Evolutionary conservation across 495 filamentous ascomycete genomes (phyloP).

Genomic region (Immersiella caudata): DNA sequence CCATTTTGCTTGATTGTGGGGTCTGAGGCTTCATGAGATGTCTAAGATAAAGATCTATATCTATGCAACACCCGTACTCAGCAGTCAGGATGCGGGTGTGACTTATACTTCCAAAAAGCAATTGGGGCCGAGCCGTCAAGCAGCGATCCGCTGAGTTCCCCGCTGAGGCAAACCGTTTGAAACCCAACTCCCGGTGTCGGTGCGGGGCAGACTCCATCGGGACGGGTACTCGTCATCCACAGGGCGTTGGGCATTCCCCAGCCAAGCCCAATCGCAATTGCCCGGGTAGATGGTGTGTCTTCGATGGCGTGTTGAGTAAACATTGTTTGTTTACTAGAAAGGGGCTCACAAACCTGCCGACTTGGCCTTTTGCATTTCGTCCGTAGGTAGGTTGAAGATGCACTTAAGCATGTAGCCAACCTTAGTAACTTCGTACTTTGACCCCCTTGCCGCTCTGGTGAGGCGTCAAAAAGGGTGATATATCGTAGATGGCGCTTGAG

Average conservation of each 20-base stretch:
- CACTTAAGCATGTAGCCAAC: no score
- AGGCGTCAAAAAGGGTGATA: no score
- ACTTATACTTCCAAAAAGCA: not conserved
- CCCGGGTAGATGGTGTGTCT: not conserved
- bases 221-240: slow-evolving; percentile 9
- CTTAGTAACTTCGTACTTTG: no score
- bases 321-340: not conserved
- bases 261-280: not conserved
- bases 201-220: slow-evolving; percentile 7
- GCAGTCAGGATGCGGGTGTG: no score
- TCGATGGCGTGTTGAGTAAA: not conserved
- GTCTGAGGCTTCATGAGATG: not conserved
- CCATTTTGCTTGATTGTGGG: slow-evolving; percentile 4
- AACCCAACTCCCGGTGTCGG: not conserved
- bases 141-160: not conserved
- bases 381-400: no score
- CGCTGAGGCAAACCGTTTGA: not conserved
- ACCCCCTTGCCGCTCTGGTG: no score
- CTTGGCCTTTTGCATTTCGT: no score
- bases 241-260: slow-evolving; percentile 2
- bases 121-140: not conserved
- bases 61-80: not conserved
- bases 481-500: no score
- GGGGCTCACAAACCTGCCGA: not conserved
- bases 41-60: not conserved